These are phyloP conservation scores for Trichosporon ovoides DNA, from an alignment of 1,284 basidiomycete species.

Conservation along the genomic window DNA sequence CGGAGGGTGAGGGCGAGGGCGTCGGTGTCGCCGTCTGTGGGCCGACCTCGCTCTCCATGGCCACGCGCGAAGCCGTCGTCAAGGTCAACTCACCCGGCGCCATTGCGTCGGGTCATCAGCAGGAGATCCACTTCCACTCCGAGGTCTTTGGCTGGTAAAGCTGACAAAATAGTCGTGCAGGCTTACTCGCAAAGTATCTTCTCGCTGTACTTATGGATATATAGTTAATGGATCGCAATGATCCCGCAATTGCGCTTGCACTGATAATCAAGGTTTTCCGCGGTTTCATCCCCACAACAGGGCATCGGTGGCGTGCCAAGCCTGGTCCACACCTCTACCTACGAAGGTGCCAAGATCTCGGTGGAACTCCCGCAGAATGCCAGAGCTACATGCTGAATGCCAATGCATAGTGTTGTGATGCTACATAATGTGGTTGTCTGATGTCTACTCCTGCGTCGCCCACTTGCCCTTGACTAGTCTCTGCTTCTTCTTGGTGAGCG, in stretches of 20 bases:
- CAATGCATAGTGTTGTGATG: constrained; percentile 12
- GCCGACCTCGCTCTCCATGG: constrained; percentile 22
- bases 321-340: neutral
- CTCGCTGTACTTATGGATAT: neutral
- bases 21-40: constrained; percentile 28
- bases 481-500: constrained; percentile 60
- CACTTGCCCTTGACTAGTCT: constrained; percentile 47
- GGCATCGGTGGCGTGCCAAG: neutral
- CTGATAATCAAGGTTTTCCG: neutral
- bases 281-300: neutral
- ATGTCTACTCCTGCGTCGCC: constrained; percentile 37
- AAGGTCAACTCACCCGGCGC: constrained; percentile 18
- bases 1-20: constrained; percentile 10
- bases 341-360: neutral
- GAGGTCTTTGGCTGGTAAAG: constrained; percentile 36
- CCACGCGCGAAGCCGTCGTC: constrained; percentile 23
- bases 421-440: constrained; percentile 2
- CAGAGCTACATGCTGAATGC: neutral
- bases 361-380: neutral
- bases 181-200: neutral
- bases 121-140: constrained; percentile 22
- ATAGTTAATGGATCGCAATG: constrained; percentile 2
- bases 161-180: neutral
- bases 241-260: neutral
- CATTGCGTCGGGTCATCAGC: constrained; percentile 26